Evolutionary conservation across 148 eudicot genomes (phyloP).

Genomic region (Limonium bicolor): DNA sequence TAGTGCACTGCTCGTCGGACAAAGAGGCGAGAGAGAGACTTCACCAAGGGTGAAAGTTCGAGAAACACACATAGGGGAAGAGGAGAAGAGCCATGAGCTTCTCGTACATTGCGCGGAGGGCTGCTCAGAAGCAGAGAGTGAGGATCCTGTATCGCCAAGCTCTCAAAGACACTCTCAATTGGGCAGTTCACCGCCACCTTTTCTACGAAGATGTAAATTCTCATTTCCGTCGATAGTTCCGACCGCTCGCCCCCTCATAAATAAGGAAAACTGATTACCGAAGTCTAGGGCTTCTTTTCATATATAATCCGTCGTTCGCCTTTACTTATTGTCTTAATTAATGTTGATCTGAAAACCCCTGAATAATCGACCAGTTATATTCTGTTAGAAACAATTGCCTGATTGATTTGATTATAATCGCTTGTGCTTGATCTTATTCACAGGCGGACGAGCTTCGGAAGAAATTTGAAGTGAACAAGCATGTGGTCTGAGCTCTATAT

Average conservation of each 20-base stretch:
- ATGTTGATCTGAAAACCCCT: no score
- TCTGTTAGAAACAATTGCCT: no score
- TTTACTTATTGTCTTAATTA: not conserved
- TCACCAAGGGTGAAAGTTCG: no score
- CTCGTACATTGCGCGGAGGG: conserved; percentile 64
- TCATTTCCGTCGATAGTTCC: conserved; percentile 1
- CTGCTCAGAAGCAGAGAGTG: conserved; percentile 79
- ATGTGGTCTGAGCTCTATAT: conserved; percentile 30
- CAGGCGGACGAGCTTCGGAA: conserved; percentile 84
- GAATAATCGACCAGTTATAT: no score
- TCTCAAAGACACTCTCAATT: conserved; percentile 82
- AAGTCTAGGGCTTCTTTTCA: conserved; percentile 19
- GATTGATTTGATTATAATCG: no score
- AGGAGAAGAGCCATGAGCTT: conserved; percentile 32
- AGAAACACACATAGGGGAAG: not conserved
- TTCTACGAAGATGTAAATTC: conserved; percentile 66
- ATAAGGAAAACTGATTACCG: not conserved
- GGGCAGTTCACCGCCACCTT: conserved; percentile 99
- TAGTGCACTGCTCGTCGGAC: not conserved
- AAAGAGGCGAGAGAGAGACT: no score
- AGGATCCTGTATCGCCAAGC: conserved; percentile 62
- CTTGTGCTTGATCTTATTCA: conserved; percentile 1
- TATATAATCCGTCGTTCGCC: not conserved
- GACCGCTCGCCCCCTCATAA: not conserved
- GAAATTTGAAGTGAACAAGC: conserved; percentile 65